Evolutionary conservation across 2,329 filamentous ascomycete species (phyloP).

Genomic region (Grosmannia huntii): DNA sequence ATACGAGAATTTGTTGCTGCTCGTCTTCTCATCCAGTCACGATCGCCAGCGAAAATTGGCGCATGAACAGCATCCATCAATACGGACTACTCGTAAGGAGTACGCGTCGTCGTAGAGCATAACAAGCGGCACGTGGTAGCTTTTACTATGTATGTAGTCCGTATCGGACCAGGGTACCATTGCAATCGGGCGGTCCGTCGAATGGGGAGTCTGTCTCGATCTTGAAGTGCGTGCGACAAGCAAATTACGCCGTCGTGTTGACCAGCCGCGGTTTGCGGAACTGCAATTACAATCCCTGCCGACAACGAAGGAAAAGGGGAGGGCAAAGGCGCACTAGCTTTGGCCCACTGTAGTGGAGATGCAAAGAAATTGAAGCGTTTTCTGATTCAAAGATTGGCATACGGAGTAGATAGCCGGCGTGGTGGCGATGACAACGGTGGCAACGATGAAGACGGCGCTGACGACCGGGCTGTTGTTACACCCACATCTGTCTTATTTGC

Average conservation of each 20-base stretch:
- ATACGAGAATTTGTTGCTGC: too few relatives aligned
- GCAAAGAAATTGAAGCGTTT: background rate
- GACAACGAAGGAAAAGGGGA: background rate
- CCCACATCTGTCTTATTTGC: background rate
- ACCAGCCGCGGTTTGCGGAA: background rate
- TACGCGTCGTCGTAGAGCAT: background rate
- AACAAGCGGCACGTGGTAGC: background rate
- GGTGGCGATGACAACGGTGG: background rate
- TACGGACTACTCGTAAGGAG: too few relatives aligned
- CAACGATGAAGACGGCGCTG: background rate
- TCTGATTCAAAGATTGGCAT: background rate
- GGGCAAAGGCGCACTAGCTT: background rate
- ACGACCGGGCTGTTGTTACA: background rate
- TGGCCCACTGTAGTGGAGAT: background rate
- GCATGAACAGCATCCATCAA: background rate
- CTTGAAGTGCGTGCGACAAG: background rate
- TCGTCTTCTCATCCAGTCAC: too few relatives aligned
- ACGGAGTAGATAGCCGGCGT: background rate
- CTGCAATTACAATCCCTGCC: conserved; percentile 1
- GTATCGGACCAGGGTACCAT: background rate
- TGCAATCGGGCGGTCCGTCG: background rate
- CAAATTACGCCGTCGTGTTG: background rate
- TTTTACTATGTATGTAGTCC: background rate
- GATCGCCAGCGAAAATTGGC: background rate
- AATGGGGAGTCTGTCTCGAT: background rate